Conservation (phyloP, 768 basidiomycete genomes). For the Boletus speciosus region DNA sequence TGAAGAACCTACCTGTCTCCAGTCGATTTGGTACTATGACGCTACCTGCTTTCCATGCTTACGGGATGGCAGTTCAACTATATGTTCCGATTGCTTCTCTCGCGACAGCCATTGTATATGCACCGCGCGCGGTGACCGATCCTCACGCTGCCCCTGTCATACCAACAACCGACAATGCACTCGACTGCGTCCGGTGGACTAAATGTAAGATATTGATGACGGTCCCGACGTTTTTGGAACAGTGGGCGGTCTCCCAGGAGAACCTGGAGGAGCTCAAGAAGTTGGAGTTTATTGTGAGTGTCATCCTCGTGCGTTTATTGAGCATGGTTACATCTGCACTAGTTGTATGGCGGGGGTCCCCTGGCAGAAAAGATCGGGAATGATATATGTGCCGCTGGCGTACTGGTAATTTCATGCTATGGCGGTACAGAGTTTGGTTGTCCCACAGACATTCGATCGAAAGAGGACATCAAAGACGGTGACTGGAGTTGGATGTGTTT, state of each 20-base stretch:
- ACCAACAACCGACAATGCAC: conserved; percentile 20
- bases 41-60: conserved; percentile 40
- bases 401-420: conserved; percentile 9
- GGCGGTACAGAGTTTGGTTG: conserved; percentile 24
- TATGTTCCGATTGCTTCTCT: conserved; percentile 28
- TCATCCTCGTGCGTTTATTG: not conserved
- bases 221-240: conserved; percentile 21
- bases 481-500: conserved; percentile 18
- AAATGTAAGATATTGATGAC: conserved; percentile 7
- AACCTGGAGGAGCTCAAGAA: conserved; percentile 18
- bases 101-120: conserved; percentile 29
- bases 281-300: conserved; percentile 18
- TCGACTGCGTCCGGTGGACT: conserved; percentile 11
- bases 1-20: not conserved
- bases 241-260: conserved; percentile 9
- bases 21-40: conserved; percentile 28
- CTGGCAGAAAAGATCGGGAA: conserved; percentile 13
- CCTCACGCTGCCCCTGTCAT: conserved; percentile 11
- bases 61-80: conserved; percentile 33
- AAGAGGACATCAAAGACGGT: conserved; percentile 7
- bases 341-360: conserved; percentile 16
- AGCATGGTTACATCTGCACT: not conserved
- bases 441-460: not conserved
- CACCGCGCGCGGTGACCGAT: conserved; percentile 23
- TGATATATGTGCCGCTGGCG: conserved; percentile 15